Conservation (phyloP, 768 basidiomycete species). For the Leccinum longicurvipes region DNA sequence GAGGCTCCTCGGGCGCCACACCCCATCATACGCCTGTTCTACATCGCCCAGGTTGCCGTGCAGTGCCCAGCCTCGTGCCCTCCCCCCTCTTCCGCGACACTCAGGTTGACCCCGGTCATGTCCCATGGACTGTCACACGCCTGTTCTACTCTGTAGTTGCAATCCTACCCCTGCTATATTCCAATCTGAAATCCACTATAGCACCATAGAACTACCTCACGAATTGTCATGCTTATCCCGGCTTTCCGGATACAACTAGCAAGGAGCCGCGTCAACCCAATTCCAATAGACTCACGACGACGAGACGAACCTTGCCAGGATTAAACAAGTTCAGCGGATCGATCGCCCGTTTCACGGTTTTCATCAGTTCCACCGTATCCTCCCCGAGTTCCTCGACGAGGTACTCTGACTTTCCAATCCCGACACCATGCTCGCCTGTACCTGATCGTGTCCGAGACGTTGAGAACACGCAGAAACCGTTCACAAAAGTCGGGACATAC, state of each 20-base stretch:
- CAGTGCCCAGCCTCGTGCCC: no score
- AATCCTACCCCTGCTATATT: no score
- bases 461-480: not conserved
- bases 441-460: conserved; percentile 37
- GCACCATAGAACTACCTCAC: not conserved
- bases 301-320: conserved; percentile 61
- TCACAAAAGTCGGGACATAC: conserved; percentile 36
- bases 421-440: conserved; percentile 87
- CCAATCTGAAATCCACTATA: not conserved
- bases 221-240: not conserved
- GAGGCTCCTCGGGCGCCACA: no score
- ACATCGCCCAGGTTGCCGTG: no score
- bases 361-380: conserved; percentile 83
- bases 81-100: no score
- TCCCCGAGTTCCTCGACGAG: conserved; percentile 78
- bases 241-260: conserved; percentile 19
- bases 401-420: conserved; percentile 83
- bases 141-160: no score
- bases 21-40: no score
- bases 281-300: not conserved
- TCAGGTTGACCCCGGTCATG: no score
- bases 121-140: no score
- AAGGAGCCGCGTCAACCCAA: not conserved
- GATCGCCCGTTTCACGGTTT: conserved; percentile 72
- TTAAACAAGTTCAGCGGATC: conserved; percentile 84